Evolutionary conservation across 768 basidiomycete genomes (phyloP), one percentile per base, ranked within the genome.

Genomic region (Tephrocybe sp.): DNA sequence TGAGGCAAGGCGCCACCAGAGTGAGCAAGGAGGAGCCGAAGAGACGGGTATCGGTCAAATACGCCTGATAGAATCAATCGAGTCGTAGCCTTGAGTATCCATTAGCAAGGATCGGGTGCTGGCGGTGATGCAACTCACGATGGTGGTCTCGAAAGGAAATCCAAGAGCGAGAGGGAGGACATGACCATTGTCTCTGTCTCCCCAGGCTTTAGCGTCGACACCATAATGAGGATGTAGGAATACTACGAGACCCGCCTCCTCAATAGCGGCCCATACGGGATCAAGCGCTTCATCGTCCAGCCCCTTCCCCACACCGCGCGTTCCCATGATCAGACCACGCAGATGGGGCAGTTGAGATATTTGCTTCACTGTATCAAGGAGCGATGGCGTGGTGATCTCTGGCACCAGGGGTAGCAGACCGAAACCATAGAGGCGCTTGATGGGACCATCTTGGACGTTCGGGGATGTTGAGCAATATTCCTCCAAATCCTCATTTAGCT

Each of bases 141-240:
- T 84, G 3, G 93, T 93, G 15, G 92, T 94, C 71, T 94, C 93
- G 60, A 94, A 87, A 2, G 92, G 92, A 68, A 95, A 94, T 1
- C 93, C 92, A 14, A 93, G 76, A 0, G 90, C 89, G 45, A 94
- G 79, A 2, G 91, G 88, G 24, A 95, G 80, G 33, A 93, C 93
- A 57, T 94, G 93, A 0, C 93, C 93, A 58, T 94, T 93, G 36
- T 84, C 79, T 53, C 74, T 81, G 49, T 83, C 77, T 1, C 91
- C 91, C 78, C 88, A 94, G 3, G 80, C 82, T 39, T 77, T 78
- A n/a, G 70, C 68, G 58, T 85, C 85, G 20, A 94, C 80, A 10
- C 90, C 89, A 63, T 93, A 93, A 65, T 94, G 92, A 7, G 90
- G 91, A 59, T 93, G 91, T 25, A 94, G 65, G 71, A 94, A 94